These are phyloP conservation scores for Oemleria cerasiformis DNA, from an alignment of 306 rosid species.

Conservation along the genomic window DNA sequence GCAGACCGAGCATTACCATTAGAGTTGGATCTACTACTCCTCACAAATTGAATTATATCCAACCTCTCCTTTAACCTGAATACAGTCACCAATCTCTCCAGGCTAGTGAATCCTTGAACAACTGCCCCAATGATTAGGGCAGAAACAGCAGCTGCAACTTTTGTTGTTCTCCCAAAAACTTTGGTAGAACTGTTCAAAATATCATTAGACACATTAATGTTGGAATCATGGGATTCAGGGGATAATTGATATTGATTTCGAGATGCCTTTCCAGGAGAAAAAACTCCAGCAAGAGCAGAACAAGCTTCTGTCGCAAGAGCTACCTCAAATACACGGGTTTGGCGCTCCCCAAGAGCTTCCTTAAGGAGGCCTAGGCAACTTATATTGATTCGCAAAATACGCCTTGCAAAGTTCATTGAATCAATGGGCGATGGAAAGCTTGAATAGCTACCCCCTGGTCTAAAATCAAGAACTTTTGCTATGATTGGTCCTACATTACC, in stretches of 20 bases:
- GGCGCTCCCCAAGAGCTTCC: slow-evolving; percentile 98
- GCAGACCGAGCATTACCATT: slow-evolving; percentile 81
- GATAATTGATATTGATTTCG: slow-evolving; percentile 77
- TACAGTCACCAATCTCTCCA: slow-evolving; percentile 89
- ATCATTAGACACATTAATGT: slow-evolving; percentile 47
- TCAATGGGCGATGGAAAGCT: slow-evolving; percentile 44
- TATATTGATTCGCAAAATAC: slow-evolving; percentile 68
- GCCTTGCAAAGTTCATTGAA: slow-evolving; percentile 57
- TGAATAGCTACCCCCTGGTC: slow-evolving; percentile 48
- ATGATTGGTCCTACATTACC: slow-evolving; percentile 60
- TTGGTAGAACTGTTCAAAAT: slow-evolving; percentile 39
- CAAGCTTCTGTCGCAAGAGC: slow-evolving; percentile 94
- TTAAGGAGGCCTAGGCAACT: slow-evolving; percentile 82
- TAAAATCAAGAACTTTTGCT: slow-evolving; percentile 62
- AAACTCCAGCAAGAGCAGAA: slow-evolving; percentile 65
- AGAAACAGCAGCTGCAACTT: slow-evolving; percentile 82
- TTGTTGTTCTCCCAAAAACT: slow-evolving; percentile 54
- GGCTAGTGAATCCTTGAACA: slow-evolving; percentile 75
- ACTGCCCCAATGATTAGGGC: slow-evolving; percentile 81
- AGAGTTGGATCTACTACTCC: slow-evolving; percentile 76
- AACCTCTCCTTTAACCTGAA: slow-evolving; percentile 83
- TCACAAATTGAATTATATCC: slow-evolving; percentile 72
- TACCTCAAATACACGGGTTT: slow-evolving; percentile 90
- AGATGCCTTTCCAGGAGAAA: slow-evolving; percentile 78
- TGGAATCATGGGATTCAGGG: slow-evolving; percentile 68